Percentiles rank a stretch among this genome's conserved stretches.
phyloP scores from a whole-genome alignment of 306 rosid species.

The Cucurbita moschata region DNA sequence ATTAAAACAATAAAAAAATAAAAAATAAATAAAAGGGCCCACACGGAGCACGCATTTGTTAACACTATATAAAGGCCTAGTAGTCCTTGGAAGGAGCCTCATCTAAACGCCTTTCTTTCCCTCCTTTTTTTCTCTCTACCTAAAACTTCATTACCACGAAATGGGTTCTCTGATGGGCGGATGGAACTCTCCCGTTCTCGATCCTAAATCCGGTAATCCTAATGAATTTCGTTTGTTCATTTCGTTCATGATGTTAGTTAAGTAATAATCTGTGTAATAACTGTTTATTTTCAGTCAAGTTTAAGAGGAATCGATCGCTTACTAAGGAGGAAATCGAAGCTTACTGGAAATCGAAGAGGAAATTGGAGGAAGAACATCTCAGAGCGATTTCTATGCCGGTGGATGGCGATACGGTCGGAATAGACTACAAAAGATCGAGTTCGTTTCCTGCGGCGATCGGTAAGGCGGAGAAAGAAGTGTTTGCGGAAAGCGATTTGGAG shows the following conservation, averaged over 20 bases:
- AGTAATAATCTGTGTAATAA: neutral
- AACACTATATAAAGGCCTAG: neutral
- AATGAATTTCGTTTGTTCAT: too few species aligned
- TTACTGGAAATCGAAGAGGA: constrained; percentile 11
- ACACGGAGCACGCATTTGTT: neutral
- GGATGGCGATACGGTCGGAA: neutral
- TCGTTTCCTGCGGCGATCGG: neutral
- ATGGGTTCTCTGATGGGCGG: constrained; percentile 93
- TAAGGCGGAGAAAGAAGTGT: neutral
- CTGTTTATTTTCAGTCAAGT: constrained; percentile 10
- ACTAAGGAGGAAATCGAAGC: constrained; percentile 24
- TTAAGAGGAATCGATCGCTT: constrained; percentile 37
- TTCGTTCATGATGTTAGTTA: neutral
- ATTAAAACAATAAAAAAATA: neutral
- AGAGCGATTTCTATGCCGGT: constrained; percentile 22
- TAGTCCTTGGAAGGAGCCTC: neutral
- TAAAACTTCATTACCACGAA: neutral
- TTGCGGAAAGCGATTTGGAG: neutral
- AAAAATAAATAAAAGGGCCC: neutral
- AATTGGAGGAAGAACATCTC: constrained; percentile 35
- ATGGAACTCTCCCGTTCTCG: constrained; percentile 33
- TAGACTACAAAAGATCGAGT: constrained; percentile 20
- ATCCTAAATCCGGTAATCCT: constrained; percentile 41
- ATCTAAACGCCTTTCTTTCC: neutral
- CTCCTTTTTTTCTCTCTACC: neutral